A percentile compares a stretch with the other conserved stretches of the same genome.
phyloP scores from a whole-genome alignment of 2,329 filamentous ascomycete genomes.

The Neofusicoccum sp. region DNA sequence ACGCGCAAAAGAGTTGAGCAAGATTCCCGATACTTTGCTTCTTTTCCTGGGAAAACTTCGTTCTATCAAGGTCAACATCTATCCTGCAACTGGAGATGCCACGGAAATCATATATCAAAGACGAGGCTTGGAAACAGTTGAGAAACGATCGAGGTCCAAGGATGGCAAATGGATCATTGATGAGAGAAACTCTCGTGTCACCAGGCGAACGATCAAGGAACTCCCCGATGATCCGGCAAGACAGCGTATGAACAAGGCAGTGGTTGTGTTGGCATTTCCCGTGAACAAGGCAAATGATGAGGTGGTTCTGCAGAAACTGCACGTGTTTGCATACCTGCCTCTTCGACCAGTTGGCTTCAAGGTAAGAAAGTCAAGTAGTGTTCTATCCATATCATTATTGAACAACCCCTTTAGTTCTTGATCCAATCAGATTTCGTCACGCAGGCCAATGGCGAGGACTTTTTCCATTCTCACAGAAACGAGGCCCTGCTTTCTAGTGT shows the following conservation, averaged over 20 bases:
- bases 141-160: not conserved
- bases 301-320: conserved; percentile 41
- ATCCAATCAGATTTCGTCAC: not conserved
- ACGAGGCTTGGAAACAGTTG: not conserved
- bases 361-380: no score
- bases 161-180: not conserved
- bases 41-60: conserved; percentile 8
- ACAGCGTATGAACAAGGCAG: conserved; percentile 24
- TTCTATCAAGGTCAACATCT: not conserved
- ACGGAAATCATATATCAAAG: not conserved
- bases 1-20: not conserved
- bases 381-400: no score
- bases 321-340: conserved; percentile 53
- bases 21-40: conserved; percentile 8
- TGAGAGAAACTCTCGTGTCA: not conserved
- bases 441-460: not conserved
- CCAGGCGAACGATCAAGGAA: not conserved
- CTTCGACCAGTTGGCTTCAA: conserved; percentile 48
- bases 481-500: not conserved
- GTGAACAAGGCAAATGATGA: conserved; percentile 34
- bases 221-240: not conserved
- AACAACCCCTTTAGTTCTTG: not conserved
- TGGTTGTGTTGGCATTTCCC: conserved; percentile 53
- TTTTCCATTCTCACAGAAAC: not conserved
- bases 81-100: not conserved